Evolutionary conservation across 176 grass and related monocot species (phyloP).

Genomic region (Hordeum marinum): DNA sequence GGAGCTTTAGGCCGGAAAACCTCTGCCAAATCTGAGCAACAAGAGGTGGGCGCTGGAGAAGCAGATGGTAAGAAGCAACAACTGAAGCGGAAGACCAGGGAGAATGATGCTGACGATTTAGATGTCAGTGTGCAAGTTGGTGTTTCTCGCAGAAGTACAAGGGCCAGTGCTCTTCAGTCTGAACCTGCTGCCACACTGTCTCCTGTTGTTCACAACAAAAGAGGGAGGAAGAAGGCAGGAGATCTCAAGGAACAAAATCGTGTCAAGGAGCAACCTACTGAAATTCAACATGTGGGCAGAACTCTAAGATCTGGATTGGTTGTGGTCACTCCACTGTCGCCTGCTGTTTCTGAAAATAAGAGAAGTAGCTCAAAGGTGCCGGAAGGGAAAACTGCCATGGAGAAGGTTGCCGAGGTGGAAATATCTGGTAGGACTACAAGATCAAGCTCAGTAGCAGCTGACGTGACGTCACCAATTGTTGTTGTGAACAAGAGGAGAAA

Average conservation of each 20-base stretch:
- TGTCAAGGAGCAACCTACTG: background rate
- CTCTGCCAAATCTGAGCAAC: background rate
- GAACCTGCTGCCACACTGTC: background rate
- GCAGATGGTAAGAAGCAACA: conserved; percentile 16
- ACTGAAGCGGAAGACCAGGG: conserved; percentile 9
- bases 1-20: background rate
- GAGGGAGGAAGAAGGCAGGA: background rate
- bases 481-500: conserved; percentile 21
- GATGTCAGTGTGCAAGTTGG: background rate
- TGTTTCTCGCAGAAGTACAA: conserved; percentile 18
- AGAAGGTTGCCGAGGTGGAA: conserved; percentile 6
- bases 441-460: background rate
- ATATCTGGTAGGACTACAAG: background rate
- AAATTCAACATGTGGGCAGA: background rate
- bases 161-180: background rate
- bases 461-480: background rate
- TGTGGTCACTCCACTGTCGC: background rate
- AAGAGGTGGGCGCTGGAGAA: background rate
- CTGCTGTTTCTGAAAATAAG: background rate
- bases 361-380: background rate
- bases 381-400: background rate
- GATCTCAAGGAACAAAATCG: background rate
- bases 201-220: conserved; percentile 24
- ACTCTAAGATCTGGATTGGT: background rate
- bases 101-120: background rate